Evolutionary conservation across 2,329 filamentous ascomycete species (phyloP).

Genomic region (Paramyrothecium sp.): DNA sequence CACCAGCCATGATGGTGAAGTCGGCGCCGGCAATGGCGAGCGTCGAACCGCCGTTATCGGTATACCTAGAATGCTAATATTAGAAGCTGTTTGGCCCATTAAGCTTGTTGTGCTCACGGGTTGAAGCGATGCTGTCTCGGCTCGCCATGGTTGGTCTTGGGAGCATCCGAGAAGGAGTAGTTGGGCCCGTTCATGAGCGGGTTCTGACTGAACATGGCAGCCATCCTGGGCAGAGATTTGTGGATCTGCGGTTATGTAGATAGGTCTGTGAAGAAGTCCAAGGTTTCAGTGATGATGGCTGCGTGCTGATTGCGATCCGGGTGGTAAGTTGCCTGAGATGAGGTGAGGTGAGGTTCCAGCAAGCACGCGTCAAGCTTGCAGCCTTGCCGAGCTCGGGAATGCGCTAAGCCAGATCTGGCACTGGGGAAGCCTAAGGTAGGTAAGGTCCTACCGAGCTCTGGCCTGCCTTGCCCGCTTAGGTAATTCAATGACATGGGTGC

Average conservation of each 20-base stretch:
- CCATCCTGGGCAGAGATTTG: conserved; percentile 42
- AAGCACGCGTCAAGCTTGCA: conserved; percentile 47
- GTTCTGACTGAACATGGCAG: conserved; percentile 69
- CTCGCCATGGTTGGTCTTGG: conserved; percentile 52
- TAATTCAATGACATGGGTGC: conserved; percentile 12
- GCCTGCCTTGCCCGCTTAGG: not conserved
- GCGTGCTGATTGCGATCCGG: not conserved
- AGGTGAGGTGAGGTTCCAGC: conserved; percentile 25
- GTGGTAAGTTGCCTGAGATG: conserved; percentile 10
- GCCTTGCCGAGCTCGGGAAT: conserved; percentile 38
- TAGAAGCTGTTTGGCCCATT: not conserved
- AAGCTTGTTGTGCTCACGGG: conserved; percentile 63
- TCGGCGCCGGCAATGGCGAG: conserved; percentile 90
- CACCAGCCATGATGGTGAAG: conserved; percentile 95
- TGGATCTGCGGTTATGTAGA: not conserved
- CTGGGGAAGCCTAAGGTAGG: not conserved
- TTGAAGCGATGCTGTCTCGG: conserved; percentile 81
- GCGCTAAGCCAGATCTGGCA: too few species aligned
- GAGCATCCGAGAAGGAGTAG: conserved; percentile 65
- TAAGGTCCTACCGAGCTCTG: conserved; percentile 2
- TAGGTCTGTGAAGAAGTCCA: conserved; percentile 4
- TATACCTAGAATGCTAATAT: conserved; percentile 63
- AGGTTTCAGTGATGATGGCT: not conserved
- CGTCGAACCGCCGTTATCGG: conserved; percentile 96
- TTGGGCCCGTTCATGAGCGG: conserved; percentile 67